Evolutionary conservation across 257 asterid genomes (phyloP), one percentile per base, ranked within the genome.

Genomic region (Sherardia arvensis): DNA sequence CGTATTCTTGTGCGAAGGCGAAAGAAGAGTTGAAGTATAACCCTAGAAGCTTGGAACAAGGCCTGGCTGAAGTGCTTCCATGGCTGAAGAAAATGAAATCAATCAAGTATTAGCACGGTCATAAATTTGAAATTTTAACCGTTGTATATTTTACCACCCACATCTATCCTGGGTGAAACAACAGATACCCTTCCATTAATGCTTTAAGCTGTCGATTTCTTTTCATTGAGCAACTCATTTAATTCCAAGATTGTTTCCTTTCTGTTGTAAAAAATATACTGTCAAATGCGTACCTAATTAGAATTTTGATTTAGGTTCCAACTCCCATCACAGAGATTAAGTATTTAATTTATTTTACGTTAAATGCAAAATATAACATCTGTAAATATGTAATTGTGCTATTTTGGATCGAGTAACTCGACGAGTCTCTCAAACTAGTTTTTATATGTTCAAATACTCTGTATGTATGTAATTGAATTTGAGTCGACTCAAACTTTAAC

Each of bases 1-100:
- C 95, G 25, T 91, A 86, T 79, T 77, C 73, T 14, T 91, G 90
- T 64, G 90, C 84, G 55, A 91, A 91, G 86, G 96, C 98, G 11
- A 88, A 80, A 74, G 60, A 53, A 58, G 96, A 88, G 81, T 79
- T 86, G 83, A 94, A 74, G 64, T 91, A 91, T 71, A 65, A 77
- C 36, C 95, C 98, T 8, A 80, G 96, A 79, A 83, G 88, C 78
- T 69, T 91, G 83, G 80, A 69, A 71, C 87, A 86, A 69, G 98
- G 98, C 53, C 79, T 88, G 25, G 45, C 78, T 0, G 98, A 91
- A 80, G 78, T 91, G 75, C 90, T 91, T 59, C 88, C 94, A 22
- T 91, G 98, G 98, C 67, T 91, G 61, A 91, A 84, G 83, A 79
- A 76, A 74, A 72, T 71, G 80, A 90, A 87, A 28, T 62, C 80